Evolutionary conservation across 1,139 yeast genomes (phyloP).

Genomic region (Blastobotrys aristatus): DNA sequence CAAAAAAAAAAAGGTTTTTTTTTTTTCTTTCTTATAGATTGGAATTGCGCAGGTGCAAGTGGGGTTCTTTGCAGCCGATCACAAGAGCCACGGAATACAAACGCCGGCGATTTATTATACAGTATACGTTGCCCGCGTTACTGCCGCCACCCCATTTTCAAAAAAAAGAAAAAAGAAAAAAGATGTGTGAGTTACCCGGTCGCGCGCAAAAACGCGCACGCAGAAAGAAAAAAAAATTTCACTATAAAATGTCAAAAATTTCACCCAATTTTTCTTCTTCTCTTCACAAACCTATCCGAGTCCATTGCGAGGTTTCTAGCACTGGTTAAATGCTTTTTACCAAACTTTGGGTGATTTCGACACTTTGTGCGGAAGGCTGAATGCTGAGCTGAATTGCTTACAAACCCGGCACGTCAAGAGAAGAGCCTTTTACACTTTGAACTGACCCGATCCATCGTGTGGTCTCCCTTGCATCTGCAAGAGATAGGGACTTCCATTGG

Average conservation of each 20-base stretch:
- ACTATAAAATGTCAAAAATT: not conserved
- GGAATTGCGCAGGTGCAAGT: too few species aligned
- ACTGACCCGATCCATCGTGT: constrained; percentile 25
- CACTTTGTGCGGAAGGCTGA: constrained; percentile 31
- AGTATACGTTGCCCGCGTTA: too few species aligned
- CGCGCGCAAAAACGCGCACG: not conserved
- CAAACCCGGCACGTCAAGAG: constrained; percentile 8
- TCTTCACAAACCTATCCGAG: constrained; percentile 5
- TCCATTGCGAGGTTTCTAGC: constrained; percentile 6
- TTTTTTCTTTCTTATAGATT: too few species aligned
- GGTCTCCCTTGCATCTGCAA: constrained; percentile 25
- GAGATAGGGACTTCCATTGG: constrained; percentile 30
- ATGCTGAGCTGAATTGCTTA: constrained; percentile 8
- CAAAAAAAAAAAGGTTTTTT: too few species aligned
- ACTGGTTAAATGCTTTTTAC: not conserved
- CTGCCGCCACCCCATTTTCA: too few species aligned
- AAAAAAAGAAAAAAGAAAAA: too few species aligned
- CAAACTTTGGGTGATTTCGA: constrained; percentile 15
- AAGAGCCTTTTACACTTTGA: constrained; percentile 19
- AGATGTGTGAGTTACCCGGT: not conserved
- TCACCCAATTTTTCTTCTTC: not conserved
- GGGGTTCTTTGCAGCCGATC: too few species aligned
- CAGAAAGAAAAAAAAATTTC: not conserved
- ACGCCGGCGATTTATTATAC: too few species aligned
- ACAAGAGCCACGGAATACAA: too few species aligned